Evolutionary conservation across 306 rosid genomes (phyloP), one percentile per base, ranked within the genome.

Genomic region (Quercus rubra): DNA sequence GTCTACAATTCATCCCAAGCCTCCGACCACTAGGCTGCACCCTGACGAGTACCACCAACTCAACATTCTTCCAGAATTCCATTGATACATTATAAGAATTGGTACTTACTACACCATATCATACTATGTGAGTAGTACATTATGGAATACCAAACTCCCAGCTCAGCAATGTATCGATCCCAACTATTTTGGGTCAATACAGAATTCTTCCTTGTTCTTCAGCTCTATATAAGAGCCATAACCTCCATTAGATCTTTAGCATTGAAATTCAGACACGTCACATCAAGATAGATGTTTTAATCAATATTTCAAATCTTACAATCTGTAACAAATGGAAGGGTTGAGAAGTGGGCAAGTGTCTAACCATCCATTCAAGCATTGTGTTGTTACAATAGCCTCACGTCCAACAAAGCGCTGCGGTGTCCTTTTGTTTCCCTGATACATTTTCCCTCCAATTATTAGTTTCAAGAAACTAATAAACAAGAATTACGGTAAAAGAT

Each of bases 281-380:
- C 21, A 70, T 61, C 68, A 83, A 62, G 57, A 67, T 63, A 61
- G 3, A 7, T 33, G 30, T 74, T 70, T 74, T 59, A 84, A 58
- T 6, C 71, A 64, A 35, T 9, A 67, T 35, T 66, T 67, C 51
- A 67, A 67, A 31, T 46, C 21, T 27, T 64, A 6, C 5, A 64
- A 30, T 6, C 8, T 8, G 11, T 27, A 35, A 46, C 31, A 20
- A 84, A 77, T 54, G 76, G 52, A 31, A 13, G 15, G 59, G 70
- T 58, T 62, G 78, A 61, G 15, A 76, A 57, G 8, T 61, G 19
- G 62, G 51, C 18, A 76, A 81, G 78, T 74, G 75, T 80, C 97
- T 82, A 63, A 96, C 99, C 99, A 96, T 90, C 99, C 99, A 78
- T 96, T 96, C 69, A 96, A 85, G 92, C 99, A 96, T 82, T 96